These are phyloP conservation scores for Juncus inflexus DNA, from an alignment of 176 grass and related monocot genomes.

Conservation along the genomic window DNA sequence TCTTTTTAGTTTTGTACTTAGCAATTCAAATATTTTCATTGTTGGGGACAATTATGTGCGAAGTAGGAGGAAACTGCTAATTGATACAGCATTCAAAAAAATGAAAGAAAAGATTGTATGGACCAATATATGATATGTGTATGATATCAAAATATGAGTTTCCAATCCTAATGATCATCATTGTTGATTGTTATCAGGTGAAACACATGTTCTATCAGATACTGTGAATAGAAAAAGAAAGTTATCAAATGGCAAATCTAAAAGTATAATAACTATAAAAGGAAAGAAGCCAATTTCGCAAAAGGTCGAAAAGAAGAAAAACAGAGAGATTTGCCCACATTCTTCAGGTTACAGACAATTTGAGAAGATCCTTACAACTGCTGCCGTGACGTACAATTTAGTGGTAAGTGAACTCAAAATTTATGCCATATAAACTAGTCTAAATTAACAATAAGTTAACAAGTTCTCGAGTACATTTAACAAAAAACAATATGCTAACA, in stretches of 20 bases:
- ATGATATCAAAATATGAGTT: neutral
- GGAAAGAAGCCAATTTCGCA: neutral
- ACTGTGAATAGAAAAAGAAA: conserved; percentile 9
- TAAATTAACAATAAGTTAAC: too few species aligned
- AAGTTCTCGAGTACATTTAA: too few species aligned
- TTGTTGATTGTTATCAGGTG: neutral
- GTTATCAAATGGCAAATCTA: neutral
- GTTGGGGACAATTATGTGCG: neutral
- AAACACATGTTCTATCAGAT: neutral
- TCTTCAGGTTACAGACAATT: conserved; percentile 2
- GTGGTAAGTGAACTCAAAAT: too few species aligned
- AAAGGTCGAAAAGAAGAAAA: neutral
- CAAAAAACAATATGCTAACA: too few species aligned
- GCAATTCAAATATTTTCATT: neutral
- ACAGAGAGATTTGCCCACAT: neutral
- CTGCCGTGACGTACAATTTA: too few species aligned
- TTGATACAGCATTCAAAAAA: neutral
- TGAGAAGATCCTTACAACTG: conserved; percentile 1
- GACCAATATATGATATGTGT: too few species aligned
- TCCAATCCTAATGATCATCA: too few species aligned
- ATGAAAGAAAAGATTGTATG: too few species aligned
- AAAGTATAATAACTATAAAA: neutral
- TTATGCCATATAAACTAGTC: too few species aligned
- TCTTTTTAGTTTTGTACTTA: too few species aligned
- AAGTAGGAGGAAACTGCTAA: neutral